Evolutionary conservation across 768 basidiomycete genomes (phyloP).

Genomic region (Floccularia luteovirens): DNA sequence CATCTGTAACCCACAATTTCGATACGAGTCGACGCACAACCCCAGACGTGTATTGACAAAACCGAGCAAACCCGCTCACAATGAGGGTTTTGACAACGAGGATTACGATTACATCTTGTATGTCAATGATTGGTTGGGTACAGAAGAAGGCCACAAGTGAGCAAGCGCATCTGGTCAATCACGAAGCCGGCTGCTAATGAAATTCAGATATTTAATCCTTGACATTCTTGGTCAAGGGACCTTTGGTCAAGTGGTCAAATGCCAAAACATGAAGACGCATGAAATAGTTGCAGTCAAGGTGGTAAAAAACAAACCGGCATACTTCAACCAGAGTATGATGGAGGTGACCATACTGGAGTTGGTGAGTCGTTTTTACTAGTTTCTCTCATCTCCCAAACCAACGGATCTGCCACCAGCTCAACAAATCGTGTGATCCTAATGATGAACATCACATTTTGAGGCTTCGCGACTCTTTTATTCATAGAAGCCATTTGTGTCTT

Average conservation of each 20-base stretch:
- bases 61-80: constrained; percentile 91
- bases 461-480: constrained; percentile 92
- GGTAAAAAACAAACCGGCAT: constrained; percentile 99
- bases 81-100: constrained; percentile 97
- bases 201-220: constrained; percentile 82
- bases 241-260: constrained; percentile 99
- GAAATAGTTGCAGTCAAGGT: constrained; percentile 99
- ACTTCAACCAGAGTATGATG: constrained; percentile 99
- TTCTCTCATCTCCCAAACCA: background rate
- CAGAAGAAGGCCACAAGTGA: constrained; percentile 92
- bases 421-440: constrained; percentile 86
- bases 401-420: constrained; percentile 50
- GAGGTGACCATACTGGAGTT: constrained; percentile 97
- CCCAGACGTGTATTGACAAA: constrained; percentile 96
- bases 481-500: constrained; percentile 92
- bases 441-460: constrained; percentile 97
- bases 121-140: constrained; percentile 96
- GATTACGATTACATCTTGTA: constrained; percentile 99
- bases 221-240: constrained; percentile 98
- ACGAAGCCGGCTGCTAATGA: constrained; percentile 5
- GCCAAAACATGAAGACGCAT: constrained; percentile 99
- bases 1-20: constrained; percentile 91
- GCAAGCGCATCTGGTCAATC: constrained; percentile 19
- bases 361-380: constrained; percentile 41
- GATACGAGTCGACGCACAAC: constrained; percentile 92